Conservation (phyloP, 192 early-diverging fungal species). For the Jimgerdemannia lactiflua region DNA sequence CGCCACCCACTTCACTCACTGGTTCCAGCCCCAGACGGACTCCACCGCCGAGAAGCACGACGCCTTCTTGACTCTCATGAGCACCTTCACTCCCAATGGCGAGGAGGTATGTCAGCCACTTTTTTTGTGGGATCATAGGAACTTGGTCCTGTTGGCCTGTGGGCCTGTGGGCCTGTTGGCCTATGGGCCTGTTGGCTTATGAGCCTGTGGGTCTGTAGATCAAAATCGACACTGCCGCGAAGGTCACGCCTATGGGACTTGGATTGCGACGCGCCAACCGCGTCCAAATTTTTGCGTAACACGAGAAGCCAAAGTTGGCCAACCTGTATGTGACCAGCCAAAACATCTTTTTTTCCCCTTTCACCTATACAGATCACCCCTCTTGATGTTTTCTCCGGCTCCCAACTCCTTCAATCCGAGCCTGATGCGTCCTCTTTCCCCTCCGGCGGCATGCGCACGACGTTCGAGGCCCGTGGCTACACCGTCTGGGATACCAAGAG, state of each 20-base stretch:
- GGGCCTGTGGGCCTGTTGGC: too few species aligned
- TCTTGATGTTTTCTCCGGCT: slow-evolving; percentile 96
- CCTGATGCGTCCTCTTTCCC: slow-evolving; percentile 99
- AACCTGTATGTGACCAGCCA: background rate
- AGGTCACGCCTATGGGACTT: too few species aligned
- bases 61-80: slow-evolving; percentile 91
- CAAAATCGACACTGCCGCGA: too few species aligned
- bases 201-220: too few species aligned
- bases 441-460: slow-evolving; percentile 95
- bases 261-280: background rate
- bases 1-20: slow-evolving; percentile 99
- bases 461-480: slow-evolving; percentile 99
- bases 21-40: slow-evolving; percentile 99
- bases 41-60: slow-evolving; percentile 99
- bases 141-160: too few species aligned
- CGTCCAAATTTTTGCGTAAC: background rate
- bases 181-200: too few species aligned
- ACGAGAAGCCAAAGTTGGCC: background rate
- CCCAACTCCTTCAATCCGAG: slow-evolving; percentile 97
- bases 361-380: slow-evolving; percentile 42
- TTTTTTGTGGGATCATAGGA: background rate
- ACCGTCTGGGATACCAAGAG: slow-evolving; percentile 97
- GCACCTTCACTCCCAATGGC: slow-evolving; percentile 74
- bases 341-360: slow-evolving; percentile 5
- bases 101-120: slow-evolving; percentile 63